A percentile compares a stretch with the other conserved stretches of the same genome.
These are phyloP conservation scores for Sugiyamaella xylanicola DNA, from an alignment of 1,139 yeast genomes.

Conservation along the genomic window DNA sequence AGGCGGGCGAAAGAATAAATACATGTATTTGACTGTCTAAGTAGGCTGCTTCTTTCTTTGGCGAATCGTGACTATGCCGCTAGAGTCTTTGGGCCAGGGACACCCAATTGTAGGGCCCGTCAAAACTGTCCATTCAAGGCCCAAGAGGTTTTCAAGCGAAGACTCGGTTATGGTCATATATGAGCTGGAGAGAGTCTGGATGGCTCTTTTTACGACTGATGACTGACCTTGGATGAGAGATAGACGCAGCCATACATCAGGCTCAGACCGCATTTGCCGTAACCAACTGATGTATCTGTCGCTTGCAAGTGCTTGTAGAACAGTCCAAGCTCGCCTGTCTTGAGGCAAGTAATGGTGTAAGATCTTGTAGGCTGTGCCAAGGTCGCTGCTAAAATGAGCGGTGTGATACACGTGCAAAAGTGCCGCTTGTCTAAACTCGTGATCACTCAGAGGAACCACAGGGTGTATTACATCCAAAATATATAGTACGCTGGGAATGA, in stretches of 20 bases:
- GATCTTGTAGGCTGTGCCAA: conserved; percentile 23
- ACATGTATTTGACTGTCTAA: too few species aligned
- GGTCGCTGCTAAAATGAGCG: conserved; percentile 24
- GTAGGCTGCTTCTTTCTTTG: conserved; percentile 1
- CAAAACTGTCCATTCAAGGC: conserved; percentile 22
- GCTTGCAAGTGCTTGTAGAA: conserved; percentile 25
- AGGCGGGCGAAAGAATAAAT: not conserved
- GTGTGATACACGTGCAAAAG: conserved; percentile 27
- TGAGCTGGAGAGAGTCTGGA: conserved; percentile 25
- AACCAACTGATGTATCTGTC: conserved; percentile 28
- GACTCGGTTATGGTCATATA: conserved; percentile 25
- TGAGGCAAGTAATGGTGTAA: conserved; percentile 15
- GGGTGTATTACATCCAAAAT: conserved; percentile 24
- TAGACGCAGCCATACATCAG: conserved; percentile 19
- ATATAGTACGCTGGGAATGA: conserved; percentile 27
- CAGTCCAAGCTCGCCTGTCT: conserved; percentile 19
- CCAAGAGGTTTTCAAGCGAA: conserved; percentile 24
- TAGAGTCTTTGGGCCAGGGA: conserved; percentile 3
- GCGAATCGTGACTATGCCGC: conserved; percentile 7
- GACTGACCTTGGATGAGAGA: conserved; percentile 21
- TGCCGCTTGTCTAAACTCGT: conserved; percentile 24
- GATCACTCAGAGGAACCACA: conserved; percentile 12
- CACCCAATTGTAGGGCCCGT: not conserved
- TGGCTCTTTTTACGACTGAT: conserved; percentile 19
- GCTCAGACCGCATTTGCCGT: conserved; percentile 11